Evolutionary conservation across 148 eudicot genomes (phyloP).

Genomic region (Spergularia marina): DNA sequence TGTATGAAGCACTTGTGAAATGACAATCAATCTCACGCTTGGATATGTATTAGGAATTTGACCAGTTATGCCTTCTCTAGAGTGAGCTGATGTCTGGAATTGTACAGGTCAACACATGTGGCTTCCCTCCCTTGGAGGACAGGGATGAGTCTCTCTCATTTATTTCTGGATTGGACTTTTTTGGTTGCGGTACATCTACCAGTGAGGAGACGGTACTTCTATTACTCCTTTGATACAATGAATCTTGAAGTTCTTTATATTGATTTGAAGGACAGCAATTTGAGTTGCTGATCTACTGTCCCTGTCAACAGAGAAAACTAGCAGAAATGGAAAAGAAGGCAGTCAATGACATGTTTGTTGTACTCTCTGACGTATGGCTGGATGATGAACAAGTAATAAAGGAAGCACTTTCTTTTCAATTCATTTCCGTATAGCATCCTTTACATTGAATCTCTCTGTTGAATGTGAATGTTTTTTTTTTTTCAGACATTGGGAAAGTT

Average conservation of each 20-base stretch:
- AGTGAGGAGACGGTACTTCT: conserved; percentile 80
- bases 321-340: conserved; percentile 72
- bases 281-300: conserved; percentile 27
- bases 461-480: conserved; percentile 26
- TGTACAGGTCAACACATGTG: conserved; percentile 90
- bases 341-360: conserved; percentile 90
- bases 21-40: too few relatives aligned
- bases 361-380: conserved; percentile 84
- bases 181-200: conserved; percentile 69
- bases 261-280: neutral
- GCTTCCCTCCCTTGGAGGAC: conserved; percentile 95
- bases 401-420: neutral
- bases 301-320: conserved; percentile 55
- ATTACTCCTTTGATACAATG: neutral
- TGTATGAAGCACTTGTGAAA: conserved; percentile 3
- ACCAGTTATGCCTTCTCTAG: neutral
- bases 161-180: conserved; percentile 76
- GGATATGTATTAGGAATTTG: neutral
- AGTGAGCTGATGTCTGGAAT: conserved; percentile 9
- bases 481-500: conserved; percentile 82
- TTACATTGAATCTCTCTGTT: conserved; percentile 11
- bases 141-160: conserved; percentile 64
- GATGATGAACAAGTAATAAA: conserved; percentile 70
- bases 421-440: neutral
- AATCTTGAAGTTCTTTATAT: neutral